Evolutionary conservation across 2,329 filamentous ascomycete species (phyloP).

Genomic region (Alternaria arbusti): DNA sequence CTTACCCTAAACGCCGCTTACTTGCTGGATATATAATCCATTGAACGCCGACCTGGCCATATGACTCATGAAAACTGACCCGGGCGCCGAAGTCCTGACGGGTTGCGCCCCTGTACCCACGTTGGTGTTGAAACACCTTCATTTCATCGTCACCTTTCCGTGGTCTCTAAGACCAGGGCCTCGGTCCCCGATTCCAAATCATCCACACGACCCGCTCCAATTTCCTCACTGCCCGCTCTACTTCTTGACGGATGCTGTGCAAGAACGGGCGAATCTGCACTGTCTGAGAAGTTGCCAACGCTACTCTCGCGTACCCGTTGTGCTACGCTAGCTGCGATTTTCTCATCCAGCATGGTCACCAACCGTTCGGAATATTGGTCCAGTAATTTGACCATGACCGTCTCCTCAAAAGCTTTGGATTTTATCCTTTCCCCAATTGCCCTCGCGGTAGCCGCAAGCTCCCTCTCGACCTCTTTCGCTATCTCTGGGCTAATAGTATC

Average conservation of each 20-base stretch:
- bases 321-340: slow-evolving; percentile 58
- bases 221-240: slow-evolving; percentile 10
- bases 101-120: neutral
- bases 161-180: slow-evolving; percentile 11
- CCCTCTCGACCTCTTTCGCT: slow-evolving; percentile 62
- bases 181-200: slow-evolving; percentile 13
- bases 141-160: slow-evolving; percentile 14
- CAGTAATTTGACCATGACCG: slow-evolving; percentile 62
- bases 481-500: slow-evolving; percentile 55
- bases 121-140: neutral
- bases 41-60: slow-evolving; percentile 6
- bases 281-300: slow-evolving; percentile 32
- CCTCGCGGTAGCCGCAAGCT: slow-evolving; percentile 58
- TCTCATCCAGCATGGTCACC: slow-evolving; percentile 74
- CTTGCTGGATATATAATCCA: neutral
- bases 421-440: slow-evolving; percentile 53
- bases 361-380: slow-evolving; percentile 78
- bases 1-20: slow-evolving; percentile 3
- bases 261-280: slow-evolving; percentile 18
- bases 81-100: neutral
- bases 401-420: slow-evolving; percentile 51
- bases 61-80: neutral
- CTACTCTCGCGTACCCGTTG: slow-evolving; percentile 44
- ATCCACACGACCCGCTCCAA: neutral
- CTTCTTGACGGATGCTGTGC: slow-evolving; percentile 11